phyloP scores from a whole-genome alignment of 768 basidiomycete genomes.

The Guyanaporus albipodus region DNA sequence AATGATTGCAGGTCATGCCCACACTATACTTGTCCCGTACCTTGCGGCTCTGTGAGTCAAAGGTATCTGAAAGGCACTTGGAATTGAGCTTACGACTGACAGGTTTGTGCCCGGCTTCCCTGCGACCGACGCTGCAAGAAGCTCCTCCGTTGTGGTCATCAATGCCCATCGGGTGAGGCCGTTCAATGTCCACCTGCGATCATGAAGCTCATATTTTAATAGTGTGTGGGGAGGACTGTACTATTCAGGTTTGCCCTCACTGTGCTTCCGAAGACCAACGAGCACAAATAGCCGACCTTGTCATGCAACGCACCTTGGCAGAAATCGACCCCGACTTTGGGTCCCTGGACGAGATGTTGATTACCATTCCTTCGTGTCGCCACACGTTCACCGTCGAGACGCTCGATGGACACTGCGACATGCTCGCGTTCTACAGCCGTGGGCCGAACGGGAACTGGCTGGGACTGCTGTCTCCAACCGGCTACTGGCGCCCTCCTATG shows the following conservation, averaged over 20 bases:
- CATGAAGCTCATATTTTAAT: background rate
- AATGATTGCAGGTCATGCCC: slow-evolving; percentile 42
- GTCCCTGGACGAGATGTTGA: slow-evolving; percentile 47
- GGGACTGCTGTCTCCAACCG: slow-evolving; percentile 39
- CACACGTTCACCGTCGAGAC: slow-evolving; percentile 72
- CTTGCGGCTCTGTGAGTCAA: slow-evolving; percentile 64
- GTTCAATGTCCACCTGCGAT: background rate
- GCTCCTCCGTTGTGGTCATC: slow-evolving; percentile 55
- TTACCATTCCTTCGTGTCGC: slow-evolving; percentile 57
- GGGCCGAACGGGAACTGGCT: slow-evolving; percentile 38
- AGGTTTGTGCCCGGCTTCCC: slow-evolving; percentile 65
- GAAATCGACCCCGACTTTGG: slow-evolving; percentile 43
- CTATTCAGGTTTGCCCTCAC: slow-evolving; percentile 46
- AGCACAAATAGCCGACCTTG: slow-evolving; percentile 52
- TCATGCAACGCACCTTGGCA: slow-evolving; percentile 46
- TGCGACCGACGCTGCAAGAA: slow-evolving; percentile 54
- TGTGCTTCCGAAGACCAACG: slow-evolving; percentile 43
- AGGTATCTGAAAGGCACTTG: background rate
- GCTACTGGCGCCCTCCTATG: slow-evolving; percentile 40
- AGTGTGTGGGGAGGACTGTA: slow-evolving; percentile 71
- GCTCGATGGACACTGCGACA: slow-evolving; percentile 54
- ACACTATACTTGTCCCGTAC: slow-evolving; percentile 54
- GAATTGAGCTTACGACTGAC: background rate
- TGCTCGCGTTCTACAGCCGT: slow-evolving; percentile 48
- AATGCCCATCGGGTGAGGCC: slow-evolving; percentile 64